Evolutionary conservation across 2,329 filamentous ascomycete genomes (phyloP).

Genomic region (Blastomyces parvus): DNA sequence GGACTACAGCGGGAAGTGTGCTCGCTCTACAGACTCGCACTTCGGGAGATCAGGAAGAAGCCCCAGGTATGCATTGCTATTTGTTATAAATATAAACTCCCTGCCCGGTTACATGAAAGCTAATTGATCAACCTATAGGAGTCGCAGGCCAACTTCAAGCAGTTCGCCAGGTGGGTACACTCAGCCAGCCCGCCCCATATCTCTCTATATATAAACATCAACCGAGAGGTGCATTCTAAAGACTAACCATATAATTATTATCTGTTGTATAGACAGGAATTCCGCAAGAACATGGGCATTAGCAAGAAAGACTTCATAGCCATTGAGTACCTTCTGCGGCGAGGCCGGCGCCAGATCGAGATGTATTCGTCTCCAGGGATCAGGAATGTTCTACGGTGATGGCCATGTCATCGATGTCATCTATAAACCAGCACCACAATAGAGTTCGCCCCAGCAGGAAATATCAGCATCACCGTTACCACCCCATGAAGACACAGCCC

Average conservation of each 20-base stretch:
- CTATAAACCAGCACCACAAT: not conserved
- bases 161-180: constrained; percentile 32
- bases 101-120: not conserved
- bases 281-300: constrained; percentile 57
- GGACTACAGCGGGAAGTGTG: constrained; percentile 88
- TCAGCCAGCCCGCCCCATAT: not conserved
- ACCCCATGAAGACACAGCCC: no score
- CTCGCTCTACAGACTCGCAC: constrained; percentile 72
- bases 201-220: not conserved
- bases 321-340: constrained; percentile 75
- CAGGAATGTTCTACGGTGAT: constrained; percentile 52
- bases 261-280: constrained; percentile 53
- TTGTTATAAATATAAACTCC: no score
- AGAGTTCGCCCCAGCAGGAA: not conserved
- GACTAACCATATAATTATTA: not conserved
- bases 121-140: constrained; percentile 23
- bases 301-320: constrained; percentile 79
- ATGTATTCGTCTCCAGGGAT: constrained; percentile 71
- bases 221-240: not conserved
- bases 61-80: constrained; percentile 47
- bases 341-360: constrained; percentile 72
- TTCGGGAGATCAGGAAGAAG: constrained; percentile 73
- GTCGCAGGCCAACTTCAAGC: constrained; percentile 33
- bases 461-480: not conserved
- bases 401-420: not conserved